phyloP scores from a whole-genome alignment of 768 basidiomycete genomes.

The button mushroom (Agaricus bisporus) region DNA sequence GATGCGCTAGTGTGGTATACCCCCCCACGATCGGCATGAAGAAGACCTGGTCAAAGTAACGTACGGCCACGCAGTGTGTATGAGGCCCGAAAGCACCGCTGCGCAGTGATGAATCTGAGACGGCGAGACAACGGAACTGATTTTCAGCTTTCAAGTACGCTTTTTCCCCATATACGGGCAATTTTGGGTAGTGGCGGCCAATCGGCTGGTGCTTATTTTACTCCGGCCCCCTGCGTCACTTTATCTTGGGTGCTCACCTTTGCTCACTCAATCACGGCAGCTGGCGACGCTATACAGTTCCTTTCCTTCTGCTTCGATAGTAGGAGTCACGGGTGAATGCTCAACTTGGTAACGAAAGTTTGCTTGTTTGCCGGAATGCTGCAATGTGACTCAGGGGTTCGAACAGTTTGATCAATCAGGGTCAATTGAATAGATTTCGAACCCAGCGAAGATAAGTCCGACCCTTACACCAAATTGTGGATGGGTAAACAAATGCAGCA shows the following conservation, averaged over 20 bases:
- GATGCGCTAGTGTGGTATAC: background rate
- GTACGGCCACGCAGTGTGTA: background rate
- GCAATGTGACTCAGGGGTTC: background rate
- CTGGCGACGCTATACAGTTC: background rate
- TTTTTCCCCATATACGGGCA: background rate
- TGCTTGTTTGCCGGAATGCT: background rate
- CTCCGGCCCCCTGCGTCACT: background rate
- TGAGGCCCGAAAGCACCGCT: background rate
- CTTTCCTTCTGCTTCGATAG: background rate
- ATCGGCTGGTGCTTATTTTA: background rate
- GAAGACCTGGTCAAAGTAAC: too few relatives aligned
- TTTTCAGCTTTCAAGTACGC: background rate
- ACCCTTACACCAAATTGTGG: too few relatives aligned
- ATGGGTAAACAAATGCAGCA: too few relatives aligned
- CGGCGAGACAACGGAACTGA: background rate
- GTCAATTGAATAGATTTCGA: background rate
- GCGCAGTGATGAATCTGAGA: background rate
- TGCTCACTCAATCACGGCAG: background rate
- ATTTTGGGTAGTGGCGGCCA: background rate
- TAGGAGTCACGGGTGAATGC: background rate
- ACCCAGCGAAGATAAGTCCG: background rate
- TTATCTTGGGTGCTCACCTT: constrained; percentile 1
- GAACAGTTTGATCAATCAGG: background rate
- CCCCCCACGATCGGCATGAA: background rate
- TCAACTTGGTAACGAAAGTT: background rate